Evolutionary conservation across 164 flowering plant genomes (phyloP).

Genomic region (Paratinospora sagittata): DNA sequence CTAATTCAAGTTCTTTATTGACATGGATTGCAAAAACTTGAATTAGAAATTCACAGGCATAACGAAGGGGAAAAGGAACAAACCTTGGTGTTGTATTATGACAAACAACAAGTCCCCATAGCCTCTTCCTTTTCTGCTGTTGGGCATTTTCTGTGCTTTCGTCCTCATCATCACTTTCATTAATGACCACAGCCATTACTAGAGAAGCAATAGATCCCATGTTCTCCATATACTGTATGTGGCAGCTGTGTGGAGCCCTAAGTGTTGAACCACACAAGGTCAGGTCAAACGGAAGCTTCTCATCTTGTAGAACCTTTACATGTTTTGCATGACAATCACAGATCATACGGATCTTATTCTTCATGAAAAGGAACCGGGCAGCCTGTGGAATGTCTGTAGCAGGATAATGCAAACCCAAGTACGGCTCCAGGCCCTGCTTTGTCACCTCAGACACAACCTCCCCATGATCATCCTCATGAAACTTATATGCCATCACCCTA

Average conservation of each 20-base stretch:
- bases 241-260: slow-evolving; percentile 88
- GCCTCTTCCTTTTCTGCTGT: slow-evolving; percentile 64
- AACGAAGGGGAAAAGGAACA: slow-evolving; percentile 92
- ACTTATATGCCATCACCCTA: slow-evolving; percentile 82
- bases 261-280: slow-evolving; percentile 90
- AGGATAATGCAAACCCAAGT: slow-evolving; percentile 83
- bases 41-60: slow-evolving; percentile 93
- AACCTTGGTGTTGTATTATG: slow-evolving; percentile 89
- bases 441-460: slow-evolving; percentile 74
- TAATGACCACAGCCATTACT: slow-evolving; percentile 86
- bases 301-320: slow-evolving; percentile 75
- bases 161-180: slow-evolving; percentile 62
- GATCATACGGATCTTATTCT: slow-evolving; percentile 83
- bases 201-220: slow-evolving; percentile 85
- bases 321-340: slow-evolving; percentile 72
- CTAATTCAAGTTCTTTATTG: slow-evolving; percentile 76
- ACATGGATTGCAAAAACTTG: slow-evolving; percentile 96
- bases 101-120: slow-evolving; percentile 97
- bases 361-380: slow-evolving; percentile 76
- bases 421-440: slow-evolving; percentile 72
- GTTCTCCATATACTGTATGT: slow-evolving; percentile 85
- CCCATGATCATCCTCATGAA: slow-evolving; percentile 91
- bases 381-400: slow-evolving; percentile 94
- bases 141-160: slow-evolving; percentile 32
- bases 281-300: slow-evolving; percentile 62